Evolutionary conservation across 2,329 filamentous ascomycete species (phyloP), one percentile per base, ranked within the genome.

Genomic region (Colletotrichum sp.): DNA sequence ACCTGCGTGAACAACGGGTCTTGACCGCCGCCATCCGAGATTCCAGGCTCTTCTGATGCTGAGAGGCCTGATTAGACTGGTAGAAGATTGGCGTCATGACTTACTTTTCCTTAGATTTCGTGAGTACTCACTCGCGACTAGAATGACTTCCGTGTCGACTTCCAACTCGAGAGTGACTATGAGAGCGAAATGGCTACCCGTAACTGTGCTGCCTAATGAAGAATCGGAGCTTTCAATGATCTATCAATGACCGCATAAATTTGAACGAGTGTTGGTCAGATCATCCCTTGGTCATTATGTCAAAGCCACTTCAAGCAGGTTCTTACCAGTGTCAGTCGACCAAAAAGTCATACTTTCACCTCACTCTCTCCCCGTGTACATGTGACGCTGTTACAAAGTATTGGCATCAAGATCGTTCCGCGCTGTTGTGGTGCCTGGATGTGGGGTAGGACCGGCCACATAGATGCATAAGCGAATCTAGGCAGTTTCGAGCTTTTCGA

Each of bases 191-290:
- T 92, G 21, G 80, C 81, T 12, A 89, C 92, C 6, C 94, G 87
- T 83, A 90, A 90, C 82, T 94, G 93, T 82, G 89, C 88, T 48
- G 87, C 90, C 83, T 90, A 94, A 48, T 18, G 82, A 88, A 87
- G 36, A 64, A 92, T 93, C 1, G 93, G 90, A 89, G 90, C 90
- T 7, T 86, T 93, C 76, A 90, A 88, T 79, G 91, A 92, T 80
- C 84, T 92, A 9, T 21, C 6, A 24, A 52, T 52, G n/a, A 6
- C n/a, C n/a, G 12, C 43, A 24, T 52, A 7, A 21, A 52, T 13
- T 13, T 52, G 6, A 52, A 24, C 12, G 43, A 52, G 6, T 21
- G 10, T 52, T 52, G 43, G 6, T 7, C 43, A 52, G n/a, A 52
- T 21, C n/a, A 21, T 6, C n/a, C 43, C n/a, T 52, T 13, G 43